Conservation (phyloP, 2,329 filamentous ascomycete species). For the Pseudogymnoascus sp. region DNA sequence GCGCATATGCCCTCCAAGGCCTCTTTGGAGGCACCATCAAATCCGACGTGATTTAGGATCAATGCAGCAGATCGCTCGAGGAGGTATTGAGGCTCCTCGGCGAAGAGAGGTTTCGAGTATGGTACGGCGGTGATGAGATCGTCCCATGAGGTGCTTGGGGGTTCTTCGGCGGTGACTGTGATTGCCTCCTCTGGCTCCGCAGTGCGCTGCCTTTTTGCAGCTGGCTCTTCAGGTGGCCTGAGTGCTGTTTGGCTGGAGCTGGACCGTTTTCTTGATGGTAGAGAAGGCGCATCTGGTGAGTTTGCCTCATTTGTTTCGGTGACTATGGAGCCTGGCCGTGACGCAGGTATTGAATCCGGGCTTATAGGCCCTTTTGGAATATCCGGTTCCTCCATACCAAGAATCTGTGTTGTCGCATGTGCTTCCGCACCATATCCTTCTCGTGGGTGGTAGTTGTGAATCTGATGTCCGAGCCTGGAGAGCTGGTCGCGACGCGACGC, state of each 20-base stretch:
- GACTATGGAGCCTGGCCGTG: background rate
- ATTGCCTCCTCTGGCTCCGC: background rate
- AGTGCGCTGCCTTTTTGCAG: constrained; percentile 2
- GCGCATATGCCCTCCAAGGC: constrained; percentile 50
- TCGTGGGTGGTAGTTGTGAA: background rate
- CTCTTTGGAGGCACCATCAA: constrained; percentile 43
- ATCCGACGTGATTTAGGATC: constrained; percentile 49
- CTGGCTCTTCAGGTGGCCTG: background rate
- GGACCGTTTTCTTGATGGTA: constrained; percentile 1
- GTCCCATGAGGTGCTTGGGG: background rate
- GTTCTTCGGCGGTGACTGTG: background rate
- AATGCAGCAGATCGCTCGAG: constrained; percentile 48
- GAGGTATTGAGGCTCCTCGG: constrained; percentile 24
- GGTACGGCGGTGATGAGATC: background rate
- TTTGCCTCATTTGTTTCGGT: background rate
- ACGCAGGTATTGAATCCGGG: background rate
- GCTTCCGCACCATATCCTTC: background rate
- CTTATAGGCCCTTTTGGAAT: background rate
- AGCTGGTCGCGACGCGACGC: constrained; percentile 8
- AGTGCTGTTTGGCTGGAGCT: background rate
- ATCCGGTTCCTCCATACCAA: constrained; percentile 1
- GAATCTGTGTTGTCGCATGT: background rate
- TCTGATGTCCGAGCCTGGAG: background rate
- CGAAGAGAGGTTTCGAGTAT: constrained; percentile 17
- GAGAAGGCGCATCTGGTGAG: background rate